Evolutionary conservation across 2,329 filamentous ascomycete species (phyloP).

Genomic region (Fusarium temperatum): DNA sequence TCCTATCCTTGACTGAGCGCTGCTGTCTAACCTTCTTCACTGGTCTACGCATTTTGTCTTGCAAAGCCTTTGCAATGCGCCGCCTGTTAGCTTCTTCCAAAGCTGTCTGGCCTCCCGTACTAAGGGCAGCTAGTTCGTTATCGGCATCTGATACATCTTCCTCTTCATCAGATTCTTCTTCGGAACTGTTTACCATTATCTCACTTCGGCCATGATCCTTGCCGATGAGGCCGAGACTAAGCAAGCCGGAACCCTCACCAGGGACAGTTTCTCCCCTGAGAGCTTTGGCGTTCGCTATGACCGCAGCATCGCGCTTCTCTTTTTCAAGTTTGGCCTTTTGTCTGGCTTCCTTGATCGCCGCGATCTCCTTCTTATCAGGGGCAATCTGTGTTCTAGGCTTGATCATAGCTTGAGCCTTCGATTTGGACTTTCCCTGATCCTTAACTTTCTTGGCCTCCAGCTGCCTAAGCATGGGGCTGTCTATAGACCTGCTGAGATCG

Average conservation of each 20-base stretch:
- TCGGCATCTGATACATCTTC: conserved; percentile 66
- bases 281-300: conserved; percentile 72
- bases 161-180: conserved; percentile 77
- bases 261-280: conserved; percentile 51
- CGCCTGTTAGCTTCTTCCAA: conserved; percentile 58
- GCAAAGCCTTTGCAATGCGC: conserved; percentile 56
- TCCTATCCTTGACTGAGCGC: conserved; percentile 90
- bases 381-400: conserved; percentile 44
- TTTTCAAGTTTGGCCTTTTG: conserved; percentile 79
- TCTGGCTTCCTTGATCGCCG: conserved; percentile 73
- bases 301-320: conserved; percentile 75
- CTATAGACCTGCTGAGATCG: conserved; percentile 57
- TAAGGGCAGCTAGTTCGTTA: conserved; percentile 57
- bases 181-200: conserved; percentile 89
- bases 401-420: conserved; percentile 43
- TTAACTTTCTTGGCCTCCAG: conserved; percentile 53
- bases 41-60: conserved; percentile 70
- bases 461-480: conserved; percentile 58
- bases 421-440: conserved; percentile 41
- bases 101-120: conserved; percentile 57
- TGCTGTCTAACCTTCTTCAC: conserved; percentile 84
- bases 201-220: conserved; percentile 86
- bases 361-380: conserved; percentile 51
- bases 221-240: conserved; percentile 75
- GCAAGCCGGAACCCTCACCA: conserved; percentile 81